Base-by-base conservation (phyloP, 139 green algal species). In the Chlorella sp. region DNA sequence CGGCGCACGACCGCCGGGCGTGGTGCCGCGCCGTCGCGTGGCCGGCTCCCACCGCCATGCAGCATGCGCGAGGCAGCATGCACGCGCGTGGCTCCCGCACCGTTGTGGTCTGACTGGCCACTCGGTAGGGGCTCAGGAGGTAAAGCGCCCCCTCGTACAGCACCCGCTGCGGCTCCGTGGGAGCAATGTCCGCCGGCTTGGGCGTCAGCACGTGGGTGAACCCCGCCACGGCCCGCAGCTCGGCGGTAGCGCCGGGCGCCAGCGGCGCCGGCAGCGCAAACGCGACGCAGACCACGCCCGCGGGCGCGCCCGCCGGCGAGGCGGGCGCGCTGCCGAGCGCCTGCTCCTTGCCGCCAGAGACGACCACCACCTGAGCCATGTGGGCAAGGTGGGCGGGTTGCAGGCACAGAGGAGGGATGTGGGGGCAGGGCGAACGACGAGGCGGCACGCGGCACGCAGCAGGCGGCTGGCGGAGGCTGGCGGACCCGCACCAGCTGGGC, bases 91-190 rank as follows among this genome's bases (percentile, higher is more conserved):
- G 19, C 64, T 53, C 17, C 25, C 51, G n/a, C 31, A 63, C 62
- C 59, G 93, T 86, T 63, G 82, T 86, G 59, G 56, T 87, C 80
- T 97, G 87, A 5, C 66, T 67, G 7, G 74, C 50, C 36, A 93
- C 78, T 0, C 21, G 15, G 74, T 97, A 97, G 0, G 92, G 88
- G 4, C 84, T 92, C 35, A 91, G 15, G 23, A 89, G 66, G 50
- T 87, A 88, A 29, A 85, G 40, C 31, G 79, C 88, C 70, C 83
- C 88, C 4, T 74, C 38, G 63, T 84, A 94, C 73, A 92, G 29
- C 55, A 97, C 82, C 1, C 87, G 80, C 87, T 97, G 93, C 19
- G 60, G 41, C 4, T 97, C 93, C 1, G 46, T 46, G 76, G 97
- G 93, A 25, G 29, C 35, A 3, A 95, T 80, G 51, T 89, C 75